These are phyloP conservation scores for Citeromyces hawaiiensis DNA, from an alignment of 1,139 yeast species.

Conservation along the genomic window DNA sequence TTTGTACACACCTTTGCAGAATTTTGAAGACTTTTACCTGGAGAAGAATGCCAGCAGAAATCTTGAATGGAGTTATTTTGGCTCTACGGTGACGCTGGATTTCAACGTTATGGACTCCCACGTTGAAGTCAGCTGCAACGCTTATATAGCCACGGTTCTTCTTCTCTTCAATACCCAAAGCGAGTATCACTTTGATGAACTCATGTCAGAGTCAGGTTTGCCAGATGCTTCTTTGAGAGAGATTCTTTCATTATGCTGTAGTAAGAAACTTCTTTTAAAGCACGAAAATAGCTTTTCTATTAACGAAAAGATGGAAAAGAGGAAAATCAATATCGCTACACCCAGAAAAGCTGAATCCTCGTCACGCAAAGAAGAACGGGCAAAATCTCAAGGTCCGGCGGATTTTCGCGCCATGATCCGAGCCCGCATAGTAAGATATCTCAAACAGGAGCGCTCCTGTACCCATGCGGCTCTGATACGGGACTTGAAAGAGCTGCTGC, in stretches of 20 bases:
- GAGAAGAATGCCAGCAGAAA: background rate
- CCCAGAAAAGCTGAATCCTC: background rate
- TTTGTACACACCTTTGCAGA: background rate
- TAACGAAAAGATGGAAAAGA: background rate
- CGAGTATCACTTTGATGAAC: background rate
- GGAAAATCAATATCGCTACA: background rate
- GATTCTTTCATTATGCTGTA: background rate
- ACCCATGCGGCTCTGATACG: background rate
- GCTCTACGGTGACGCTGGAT: background rate
- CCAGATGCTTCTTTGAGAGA: background rate
- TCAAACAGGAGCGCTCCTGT: background rate
- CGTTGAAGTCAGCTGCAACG: background rate
- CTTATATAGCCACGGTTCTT: background rate
- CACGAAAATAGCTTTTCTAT: background rate
- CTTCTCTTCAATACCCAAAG: background rate
- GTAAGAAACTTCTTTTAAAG: background rate
- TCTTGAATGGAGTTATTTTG: background rate
- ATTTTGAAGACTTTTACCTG: background rate
- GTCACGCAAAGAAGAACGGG: background rate
- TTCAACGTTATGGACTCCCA: background rate
- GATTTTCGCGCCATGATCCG: background rate
- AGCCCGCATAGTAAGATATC: background rate
- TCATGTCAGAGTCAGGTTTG: background rate
- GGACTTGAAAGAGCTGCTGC: background rate
- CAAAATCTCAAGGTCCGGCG: background rate